phyloP scores from a whole-genome alignment of 108 stramenopile genomes.

The Cyclotella atomus region DNA sequence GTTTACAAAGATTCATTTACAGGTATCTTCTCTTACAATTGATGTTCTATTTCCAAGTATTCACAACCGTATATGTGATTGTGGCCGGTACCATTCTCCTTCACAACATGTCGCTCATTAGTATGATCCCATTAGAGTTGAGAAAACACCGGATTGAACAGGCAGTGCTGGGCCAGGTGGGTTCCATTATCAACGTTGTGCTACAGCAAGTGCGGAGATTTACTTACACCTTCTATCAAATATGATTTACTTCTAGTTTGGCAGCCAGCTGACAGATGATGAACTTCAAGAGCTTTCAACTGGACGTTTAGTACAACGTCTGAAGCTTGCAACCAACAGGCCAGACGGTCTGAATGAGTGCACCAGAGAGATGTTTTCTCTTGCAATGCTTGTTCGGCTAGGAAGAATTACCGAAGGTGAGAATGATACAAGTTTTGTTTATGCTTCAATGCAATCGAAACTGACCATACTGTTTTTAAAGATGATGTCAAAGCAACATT shows the following conservation, averaged over 20 bases:
- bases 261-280: conserved; percentile 79
- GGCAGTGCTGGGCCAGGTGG: conserved; percentile 67
- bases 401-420: conserved; percentile 76
- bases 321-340: conserved; percentile 69
- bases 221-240: conserved; percentile 4
- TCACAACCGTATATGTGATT: conserved; percentile 52
- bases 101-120: conserved; percentile 90
- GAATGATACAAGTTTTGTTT: not conserved
- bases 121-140: conserved; percentile 90
- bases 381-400: conserved; percentile 90
- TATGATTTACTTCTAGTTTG: conserved; percentile 75
- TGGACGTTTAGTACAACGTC: conserved; percentile 77
- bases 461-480: not conserved
- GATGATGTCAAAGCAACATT: conserved; percentile 82
- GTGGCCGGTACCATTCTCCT: conserved; percentile 83
- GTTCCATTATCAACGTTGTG: not conserved
- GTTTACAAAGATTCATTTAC: conserved; percentile 34
- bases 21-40: not conserved
- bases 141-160: conserved; percentile 83
- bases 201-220: not conserved
- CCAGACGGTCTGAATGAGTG: conserved; percentile 83
- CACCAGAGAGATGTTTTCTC: conserved; percentile 90
- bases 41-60: conserved; percentile 12
- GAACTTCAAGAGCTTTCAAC: conserved; percentile 87
- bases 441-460: no score